A percentile compares a stretch with the other conserved stretches of the same genome.
Evolutionary conservation across 2,329 filamentous ascomycete genomes (phyloP).

Genomic region (Colletotrichum simmondsii): DNA sequence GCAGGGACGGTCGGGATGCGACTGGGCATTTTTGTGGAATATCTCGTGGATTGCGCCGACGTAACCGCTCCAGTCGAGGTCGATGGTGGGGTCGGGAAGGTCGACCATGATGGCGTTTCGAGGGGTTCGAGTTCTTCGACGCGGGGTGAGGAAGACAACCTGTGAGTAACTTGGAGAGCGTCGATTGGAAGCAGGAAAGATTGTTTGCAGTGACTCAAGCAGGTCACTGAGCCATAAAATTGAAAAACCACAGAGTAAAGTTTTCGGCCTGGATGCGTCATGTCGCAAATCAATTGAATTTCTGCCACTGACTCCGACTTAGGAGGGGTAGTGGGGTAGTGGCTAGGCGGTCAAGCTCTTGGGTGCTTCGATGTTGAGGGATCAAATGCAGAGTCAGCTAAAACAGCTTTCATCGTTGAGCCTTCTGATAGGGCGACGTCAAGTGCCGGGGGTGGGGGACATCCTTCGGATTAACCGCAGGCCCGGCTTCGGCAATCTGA

Average conservation of each 20-base stretch:
- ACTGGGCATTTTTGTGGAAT: slow-evolving; percentile 73
- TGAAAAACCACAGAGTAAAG: not conserved
- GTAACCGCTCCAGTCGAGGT: slow-evolving; percentile 76
- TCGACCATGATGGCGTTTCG: slow-evolving; percentile 1
- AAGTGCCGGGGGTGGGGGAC: not conserved
- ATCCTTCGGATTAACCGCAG: not conserved
- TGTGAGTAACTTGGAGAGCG: not conserved
- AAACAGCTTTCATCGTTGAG: not conserved
- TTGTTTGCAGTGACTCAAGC: not conserved
- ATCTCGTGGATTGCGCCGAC: slow-evolving; percentile 76
- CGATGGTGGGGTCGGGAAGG: slow-evolving; percentile 72
- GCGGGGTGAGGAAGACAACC: not conserved
- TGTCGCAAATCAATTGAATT: not conserved
- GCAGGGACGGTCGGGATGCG: slow-evolving; percentile 70
- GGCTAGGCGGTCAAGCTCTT: not conserved
- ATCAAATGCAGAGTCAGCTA: not conserved
- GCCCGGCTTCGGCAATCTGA: not conserved
- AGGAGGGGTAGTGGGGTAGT: slow-evolving; percentile 3
- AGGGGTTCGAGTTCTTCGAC: not conserved
- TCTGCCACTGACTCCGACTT: slow-evolving; percentile 11
- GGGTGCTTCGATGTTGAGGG: not conserved
- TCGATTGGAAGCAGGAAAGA: not conserved
- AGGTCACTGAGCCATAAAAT: not conserved
- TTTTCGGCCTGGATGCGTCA: slow-evolving; percentile 1
- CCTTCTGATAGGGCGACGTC: not conserved